Percentiles rank a stretch among this genome's conserved stretches.
phyloP scores from a whole-genome alignment of 306 rosid species.

The Corylus americana region DNA sequence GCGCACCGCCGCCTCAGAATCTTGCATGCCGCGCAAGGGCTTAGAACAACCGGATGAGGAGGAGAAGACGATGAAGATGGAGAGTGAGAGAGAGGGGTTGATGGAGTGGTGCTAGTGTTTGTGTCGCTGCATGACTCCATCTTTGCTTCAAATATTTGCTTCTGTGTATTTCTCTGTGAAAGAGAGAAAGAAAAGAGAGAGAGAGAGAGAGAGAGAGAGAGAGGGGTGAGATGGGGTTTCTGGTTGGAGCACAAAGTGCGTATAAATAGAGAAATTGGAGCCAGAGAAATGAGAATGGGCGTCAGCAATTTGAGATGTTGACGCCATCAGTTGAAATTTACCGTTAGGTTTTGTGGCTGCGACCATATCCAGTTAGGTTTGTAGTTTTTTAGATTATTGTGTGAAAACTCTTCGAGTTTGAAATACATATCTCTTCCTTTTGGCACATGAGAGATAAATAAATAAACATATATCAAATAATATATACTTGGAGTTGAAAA shows the following conservation, averaged over 20 bases:
- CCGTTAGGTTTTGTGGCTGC: slow-evolving; percentile 48
- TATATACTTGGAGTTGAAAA: background rate
- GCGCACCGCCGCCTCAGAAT: slow-evolving; percentile 82
- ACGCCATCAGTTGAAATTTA: slow-evolving; percentile 36
- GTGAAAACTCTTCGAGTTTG: slow-evolving; percentile 44
- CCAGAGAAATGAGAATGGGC: background rate
- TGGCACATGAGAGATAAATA: background rate
- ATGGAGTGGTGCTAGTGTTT: slow-evolving; percentile 27
- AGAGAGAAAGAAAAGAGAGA: background rate
- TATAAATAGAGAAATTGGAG: slow-evolving; percentile 32
- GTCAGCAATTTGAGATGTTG: slow-evolving; percentile 28
- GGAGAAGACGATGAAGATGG: slow-evolving; percentile 41
- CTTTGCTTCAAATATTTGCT: slow-evolving; percentile 5
- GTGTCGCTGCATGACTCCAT: slow-evolving; percentile 49
- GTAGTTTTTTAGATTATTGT: slow-evolving; percentile 35
- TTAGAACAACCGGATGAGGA: slow-evolving; percentile 46
- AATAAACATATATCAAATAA: no score
- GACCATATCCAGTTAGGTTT: slow-evolving; percentile 12
- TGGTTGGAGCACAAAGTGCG: slow-evolving; percentile 21
- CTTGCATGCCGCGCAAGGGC: slow-evolving; percentile 95
- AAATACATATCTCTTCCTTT: slow-evolving; percentile 16
- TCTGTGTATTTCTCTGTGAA: slow-evolving; percentile 18
- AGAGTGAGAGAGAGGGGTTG: slow-evolving; percentile 38
- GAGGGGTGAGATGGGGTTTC: slow-evolving; percentile 34
- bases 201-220: background rate